These are phyloP conservation scores for Aspergillus sp. DNA, from an alignment of 2,329 filamentous ascomycete genomes.

Conservation along the genomic window DNA sequence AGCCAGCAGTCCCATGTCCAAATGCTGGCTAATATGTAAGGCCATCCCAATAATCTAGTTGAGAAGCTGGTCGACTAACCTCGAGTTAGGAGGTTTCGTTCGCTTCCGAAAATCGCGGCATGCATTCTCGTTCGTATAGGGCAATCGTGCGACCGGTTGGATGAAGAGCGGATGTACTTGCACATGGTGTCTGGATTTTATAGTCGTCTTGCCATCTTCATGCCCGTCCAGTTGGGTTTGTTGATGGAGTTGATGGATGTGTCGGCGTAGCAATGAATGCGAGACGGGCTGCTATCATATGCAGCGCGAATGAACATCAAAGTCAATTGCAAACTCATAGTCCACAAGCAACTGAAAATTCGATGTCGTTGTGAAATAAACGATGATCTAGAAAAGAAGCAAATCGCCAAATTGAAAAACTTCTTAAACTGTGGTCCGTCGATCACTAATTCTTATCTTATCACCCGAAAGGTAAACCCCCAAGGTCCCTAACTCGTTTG, in stretches of 20 bases:
- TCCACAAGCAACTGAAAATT: no score
- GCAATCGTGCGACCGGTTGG: background rate
- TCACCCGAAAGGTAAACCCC: constrained; percentile 1
- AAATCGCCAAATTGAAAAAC: no score
- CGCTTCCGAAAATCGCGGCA: background rate
- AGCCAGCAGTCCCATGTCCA: background rate
- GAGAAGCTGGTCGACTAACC: no score
- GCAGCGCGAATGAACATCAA: no score
- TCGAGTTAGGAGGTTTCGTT: background rate
- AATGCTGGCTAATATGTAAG: background rate
- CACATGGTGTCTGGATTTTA: background rate
- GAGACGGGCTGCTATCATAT: no score
- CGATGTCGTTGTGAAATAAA: no score
- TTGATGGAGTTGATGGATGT: background rate
- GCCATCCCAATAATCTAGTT: no score
- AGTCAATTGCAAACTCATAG: no score
- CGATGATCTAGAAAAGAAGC: no score
- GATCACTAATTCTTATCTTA: constrained; percentile 2
- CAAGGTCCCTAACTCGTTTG: background rate
- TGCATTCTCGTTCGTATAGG: background rate
- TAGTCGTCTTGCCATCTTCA: background rate
- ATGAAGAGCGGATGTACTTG: background rate
- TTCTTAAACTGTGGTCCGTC: no score
- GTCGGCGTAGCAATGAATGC: no score
- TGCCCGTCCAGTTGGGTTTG: background rate